Base-by-base conservation (phyloP, 495 filamentous ascomycete species). In the Neurospora cerealis region DNA sequence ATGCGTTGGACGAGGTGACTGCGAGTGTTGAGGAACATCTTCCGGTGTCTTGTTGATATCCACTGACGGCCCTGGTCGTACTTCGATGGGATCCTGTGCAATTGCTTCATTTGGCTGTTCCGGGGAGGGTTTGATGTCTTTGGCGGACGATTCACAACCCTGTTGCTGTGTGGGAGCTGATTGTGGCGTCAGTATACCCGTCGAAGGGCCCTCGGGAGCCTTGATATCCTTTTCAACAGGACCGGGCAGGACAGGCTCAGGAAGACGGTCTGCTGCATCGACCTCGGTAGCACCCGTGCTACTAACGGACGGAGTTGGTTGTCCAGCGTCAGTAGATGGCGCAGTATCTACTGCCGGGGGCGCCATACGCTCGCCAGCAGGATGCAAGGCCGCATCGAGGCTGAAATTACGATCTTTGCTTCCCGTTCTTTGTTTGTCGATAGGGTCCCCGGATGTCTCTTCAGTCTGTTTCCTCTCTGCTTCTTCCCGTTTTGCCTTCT, bases 401-500 rank as follows among this genome's bases (percentile, higher is more conserved):
- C 54, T 66, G 28, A 66, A 66, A 66, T 1, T 1, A 19, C 5
- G 13, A 4, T 32, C 24, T 66, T 66, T 32, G 2, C 21, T 2
- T 24, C 15, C 54, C 4, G 5, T 69, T n/a, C 17, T 73, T 21
- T 28, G n/a, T 24, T 6, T 24, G 21, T 34, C 38, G 17, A 28
- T 13, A 24, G 39, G 13, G 8, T 34, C 48, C 3, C 60, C 69
- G 1, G 9, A n/a, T 17, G 37, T 42, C n/a, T 70, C 37, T 40
- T 21, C 28, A 34, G 28, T 21, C 44, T 70, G 21, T 13, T 42
- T 21, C 7, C 54, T 19, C 0, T 73, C 37, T 24, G 34, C 28
- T 13, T 17, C 72, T n/a, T 75, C 75, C 32, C 75, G 77, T 75
- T 81, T 81, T 11, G 69, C 73, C 34, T 76, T 70, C 69, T 72